phyloP scores from a whole-genome alignment of 2,329 filamentous ascomycete species.

The Colletotrichum orchidophilum region DNA sequence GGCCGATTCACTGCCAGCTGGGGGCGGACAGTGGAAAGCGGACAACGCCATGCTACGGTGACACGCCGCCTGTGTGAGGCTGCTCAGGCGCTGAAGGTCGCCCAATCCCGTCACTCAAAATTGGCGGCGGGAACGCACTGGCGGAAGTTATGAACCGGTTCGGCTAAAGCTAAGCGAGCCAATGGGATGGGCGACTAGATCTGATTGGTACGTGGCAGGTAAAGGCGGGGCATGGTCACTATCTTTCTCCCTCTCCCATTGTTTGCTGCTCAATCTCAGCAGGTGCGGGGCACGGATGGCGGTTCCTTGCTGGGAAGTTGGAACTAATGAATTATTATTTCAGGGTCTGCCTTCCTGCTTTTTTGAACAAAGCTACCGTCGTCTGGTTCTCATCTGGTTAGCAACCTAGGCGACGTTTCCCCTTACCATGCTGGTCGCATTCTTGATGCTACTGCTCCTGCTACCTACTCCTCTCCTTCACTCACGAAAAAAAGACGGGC shows the following conservation, averaged over 20 bases:
- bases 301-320: neutral
- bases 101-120: neutral
- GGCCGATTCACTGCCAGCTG: neutral
- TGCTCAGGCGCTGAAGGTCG: neutral
- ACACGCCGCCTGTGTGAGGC: neutral
- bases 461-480: neutral
- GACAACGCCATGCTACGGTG: neutral
- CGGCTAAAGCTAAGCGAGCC: conserved; percentile 18
- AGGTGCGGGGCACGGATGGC: conserved; percentile 1
- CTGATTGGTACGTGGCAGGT: neutral
- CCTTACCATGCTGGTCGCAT: neutral
- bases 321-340: neutral
- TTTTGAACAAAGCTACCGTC: neutral
- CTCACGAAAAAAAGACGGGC: neutral
- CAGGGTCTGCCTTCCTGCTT: conserved; percentile 2
- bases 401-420: neutral
- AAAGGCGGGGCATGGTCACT: neutral
- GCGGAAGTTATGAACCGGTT: neutral
- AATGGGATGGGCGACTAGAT: neutral
- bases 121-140: neutral
- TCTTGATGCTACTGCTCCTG: neutral
- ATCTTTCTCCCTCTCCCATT: neutral
- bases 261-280: neutral
- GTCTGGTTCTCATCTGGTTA: neutral
- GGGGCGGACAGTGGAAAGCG: neutral